phyloP scores from a whole-genome alignment of 2,329 filamentous ascomycete genomes.

The Nannizzia gypsea region DNA sequence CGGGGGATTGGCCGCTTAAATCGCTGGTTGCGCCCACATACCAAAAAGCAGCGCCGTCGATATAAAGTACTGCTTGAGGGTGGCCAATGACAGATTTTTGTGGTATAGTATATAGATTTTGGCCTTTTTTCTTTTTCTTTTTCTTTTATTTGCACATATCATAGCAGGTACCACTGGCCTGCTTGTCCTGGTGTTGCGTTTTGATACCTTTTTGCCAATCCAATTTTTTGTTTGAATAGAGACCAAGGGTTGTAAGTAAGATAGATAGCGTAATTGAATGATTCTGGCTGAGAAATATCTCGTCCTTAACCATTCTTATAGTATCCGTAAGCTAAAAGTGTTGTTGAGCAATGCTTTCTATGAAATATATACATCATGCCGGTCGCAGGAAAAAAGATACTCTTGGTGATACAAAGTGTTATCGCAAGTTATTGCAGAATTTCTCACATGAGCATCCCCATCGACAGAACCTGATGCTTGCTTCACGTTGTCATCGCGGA shows the following conservation, averaged over 20 bases:
- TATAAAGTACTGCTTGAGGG: constrained; percentile 70
- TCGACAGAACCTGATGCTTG: background rate
- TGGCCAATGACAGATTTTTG: background rate
- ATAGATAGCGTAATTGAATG: background rate
- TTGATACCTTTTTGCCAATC: background rate
- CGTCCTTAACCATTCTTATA: background rate
- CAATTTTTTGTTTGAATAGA: background rate
- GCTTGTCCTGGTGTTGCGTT: background rate
- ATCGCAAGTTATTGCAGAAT: background rate
- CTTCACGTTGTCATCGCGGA: background rate
- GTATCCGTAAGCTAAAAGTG: background rate
- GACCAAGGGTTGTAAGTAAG: background rate
- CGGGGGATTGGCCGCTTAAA: constrained; percentile 53
- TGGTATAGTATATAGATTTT: background rate
- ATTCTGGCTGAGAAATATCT: background rate
- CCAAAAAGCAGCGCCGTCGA: constrained; percentile 66
- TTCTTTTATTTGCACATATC: background rate
- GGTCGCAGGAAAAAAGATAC: background rate
- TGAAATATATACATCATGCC: constrained; percentile 2
- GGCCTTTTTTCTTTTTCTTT: no score
- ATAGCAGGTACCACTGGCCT: background rate
- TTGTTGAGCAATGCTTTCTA: background rate
- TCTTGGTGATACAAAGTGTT: background rate
- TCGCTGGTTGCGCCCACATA: constrained; percentile 43
- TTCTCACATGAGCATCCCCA: background rate